Evolutionary conservation across 805 yeast genomes (phyloP).

Genomic region (Maudiozyma pseudohumilis): DNA sequence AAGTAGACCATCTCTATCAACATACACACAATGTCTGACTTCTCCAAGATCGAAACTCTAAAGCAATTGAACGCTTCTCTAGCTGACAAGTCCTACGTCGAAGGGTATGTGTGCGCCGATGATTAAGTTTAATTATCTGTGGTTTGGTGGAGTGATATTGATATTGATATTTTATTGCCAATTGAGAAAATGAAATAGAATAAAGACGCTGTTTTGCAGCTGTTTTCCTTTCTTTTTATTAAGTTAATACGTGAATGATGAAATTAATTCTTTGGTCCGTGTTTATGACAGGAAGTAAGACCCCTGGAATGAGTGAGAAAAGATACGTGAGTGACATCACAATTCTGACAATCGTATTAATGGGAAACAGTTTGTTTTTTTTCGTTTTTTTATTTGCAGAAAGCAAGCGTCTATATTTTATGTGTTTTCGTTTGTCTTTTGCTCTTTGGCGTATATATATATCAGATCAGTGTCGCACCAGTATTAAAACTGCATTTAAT

Average conservation of each 20-base stretch:
- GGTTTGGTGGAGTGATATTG: neutral
- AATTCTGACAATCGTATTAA: slow-evolving; percentile 27
- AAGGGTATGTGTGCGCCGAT: slow-evolving; percentile 65
- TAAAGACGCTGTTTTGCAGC: neutral
- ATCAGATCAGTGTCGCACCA: too few species aligned
- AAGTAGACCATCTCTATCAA: too few species aligned
- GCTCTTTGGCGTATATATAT: too few species aligned
- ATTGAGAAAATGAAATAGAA: neutral
- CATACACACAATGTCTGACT: slow-evolving; percentile 73
- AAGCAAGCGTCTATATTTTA: neutral
- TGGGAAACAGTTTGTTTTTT: neutral
- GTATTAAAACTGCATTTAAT: too few species aligned
- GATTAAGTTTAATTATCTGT: neutral
- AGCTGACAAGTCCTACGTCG: slow-evolving; percentile 88
- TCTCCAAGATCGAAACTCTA: slow-evolving; percentile 68
- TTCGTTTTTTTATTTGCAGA: neutral
- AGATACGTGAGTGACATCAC: slow-evolving; percentile 30
- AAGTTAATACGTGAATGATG: slow-evolving; percentile 10
- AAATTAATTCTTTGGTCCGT: slow-evolving; percentile 16
- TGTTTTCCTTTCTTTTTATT: neutral
- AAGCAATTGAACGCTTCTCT: slow-evolving; percentile 72
- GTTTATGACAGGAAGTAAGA: slow-evolving; percentile 81
- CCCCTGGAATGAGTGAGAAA: slow-evolving; percentile 92
- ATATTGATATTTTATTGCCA: neutral
- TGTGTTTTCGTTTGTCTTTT: too few species aligned